A percentile compares a stretch with the other conserved stretches of the same genome.
Conservation (phyloP, 805 yeast genomes). For the Candida multigemmis region DNA sequence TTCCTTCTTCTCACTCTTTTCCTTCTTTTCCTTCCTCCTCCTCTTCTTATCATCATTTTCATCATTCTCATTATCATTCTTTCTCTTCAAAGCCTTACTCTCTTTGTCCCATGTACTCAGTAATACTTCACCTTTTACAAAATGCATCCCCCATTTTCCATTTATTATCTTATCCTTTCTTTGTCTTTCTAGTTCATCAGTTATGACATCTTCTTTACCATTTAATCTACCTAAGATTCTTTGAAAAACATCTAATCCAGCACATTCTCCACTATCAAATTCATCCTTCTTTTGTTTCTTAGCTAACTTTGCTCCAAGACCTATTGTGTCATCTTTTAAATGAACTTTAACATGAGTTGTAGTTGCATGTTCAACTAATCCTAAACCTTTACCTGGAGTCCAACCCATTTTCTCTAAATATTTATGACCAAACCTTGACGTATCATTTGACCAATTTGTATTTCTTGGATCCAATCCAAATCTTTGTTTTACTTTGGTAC, state of each 20-base stretch:
- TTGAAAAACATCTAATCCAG: constrained; percentile 91
- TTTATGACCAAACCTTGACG: constrained; percentile 77
- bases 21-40: constrained; percentile 19
- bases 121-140: constrained; percentile 77
- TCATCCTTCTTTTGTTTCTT: constrained; percentile 53
- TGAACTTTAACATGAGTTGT: constrained; percentile 79
- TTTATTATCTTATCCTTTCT: constrained; percentile 62
- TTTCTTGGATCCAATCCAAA: constrained; percentile 92
- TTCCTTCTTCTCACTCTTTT: constrained; percentile 10
- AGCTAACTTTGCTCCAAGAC: constrained; percentile 79
- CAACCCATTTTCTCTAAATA: constrained; percentile 81
- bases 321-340: constrained; percentile 73
- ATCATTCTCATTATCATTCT: constrained; percentile 6
- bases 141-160: constrained; percentile 83
- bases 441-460: constrained; percentile 88
- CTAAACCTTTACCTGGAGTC: constrained; percentile 88
- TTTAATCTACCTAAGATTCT: constrained; percentile 80
- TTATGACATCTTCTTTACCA: constrained; percentile 67
- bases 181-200: constrained; percentile 58
- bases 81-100: constrained; percentile 12
- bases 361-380: constrained; percentile 54
- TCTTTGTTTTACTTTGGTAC: constrained; percentile 68
- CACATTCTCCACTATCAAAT: constrained; percentile 73
- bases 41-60: constrained; percentile 4
- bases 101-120: constrained; percentile 77